Evolutionary conservation across 2,329 filamentous ascomycete genomes (phyloP).

Genomic region (Aspergillus japonicus): DNA sequence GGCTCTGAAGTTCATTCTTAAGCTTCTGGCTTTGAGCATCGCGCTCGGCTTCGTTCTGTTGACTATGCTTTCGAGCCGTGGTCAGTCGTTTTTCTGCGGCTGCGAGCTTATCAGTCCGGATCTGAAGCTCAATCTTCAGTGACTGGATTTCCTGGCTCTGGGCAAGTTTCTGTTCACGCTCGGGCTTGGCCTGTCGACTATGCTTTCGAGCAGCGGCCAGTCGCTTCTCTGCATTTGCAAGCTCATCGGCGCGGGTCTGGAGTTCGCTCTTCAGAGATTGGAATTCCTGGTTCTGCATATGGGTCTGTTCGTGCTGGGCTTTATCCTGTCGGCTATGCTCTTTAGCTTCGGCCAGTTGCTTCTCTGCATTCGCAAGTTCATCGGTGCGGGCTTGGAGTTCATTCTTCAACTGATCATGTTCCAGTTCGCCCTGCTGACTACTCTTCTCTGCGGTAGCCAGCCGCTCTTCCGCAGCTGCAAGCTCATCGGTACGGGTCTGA

Average conservation of each 20-base stretch:
- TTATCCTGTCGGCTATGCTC: neutral
- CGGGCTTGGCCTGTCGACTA: neutral
- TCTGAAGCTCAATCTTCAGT: too few species aligned
- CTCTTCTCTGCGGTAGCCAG: neutral
- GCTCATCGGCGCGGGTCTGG: neutral
- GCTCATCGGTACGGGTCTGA: neutral
- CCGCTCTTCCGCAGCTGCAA: neutral
- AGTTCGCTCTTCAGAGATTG: neutral
- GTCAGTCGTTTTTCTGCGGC: too few species aligned
- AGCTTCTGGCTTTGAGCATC: too few species aligned
- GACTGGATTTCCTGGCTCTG: neutral
- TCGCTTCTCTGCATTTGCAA: neutral
- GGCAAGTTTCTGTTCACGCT: neutral
- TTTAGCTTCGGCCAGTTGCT: constrained; percentile 8
- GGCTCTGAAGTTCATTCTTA: too few species aligned
- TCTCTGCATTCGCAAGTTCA: neutral
- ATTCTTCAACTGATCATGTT: constrained; percentile 6
- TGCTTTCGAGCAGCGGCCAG: neutral
- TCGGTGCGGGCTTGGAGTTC: constrained; percentile 1
- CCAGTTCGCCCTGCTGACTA: neutral
- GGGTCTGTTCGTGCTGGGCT: neutral
- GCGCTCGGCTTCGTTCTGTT: too few species aligned
- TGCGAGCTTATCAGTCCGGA: too few species aligned
- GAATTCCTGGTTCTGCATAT: neutral
- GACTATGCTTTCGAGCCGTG: too few species aligned